Evolutionary conservation across 768 basidiomycete species (phyloP), one percentile per base, ranked within the genome.

Genomic region (Tulasnella sp.): DNA sequence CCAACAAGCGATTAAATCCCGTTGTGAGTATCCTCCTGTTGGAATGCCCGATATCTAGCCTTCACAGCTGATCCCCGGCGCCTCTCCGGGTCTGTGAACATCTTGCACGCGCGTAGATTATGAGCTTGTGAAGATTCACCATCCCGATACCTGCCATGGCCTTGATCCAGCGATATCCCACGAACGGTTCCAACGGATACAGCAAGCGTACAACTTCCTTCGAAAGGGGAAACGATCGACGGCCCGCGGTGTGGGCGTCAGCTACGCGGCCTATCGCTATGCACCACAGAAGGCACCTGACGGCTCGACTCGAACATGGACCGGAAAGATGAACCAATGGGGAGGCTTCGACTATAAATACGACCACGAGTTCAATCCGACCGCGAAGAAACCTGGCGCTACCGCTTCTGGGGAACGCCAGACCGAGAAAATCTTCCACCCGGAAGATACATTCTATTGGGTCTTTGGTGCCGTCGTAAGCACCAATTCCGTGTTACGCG

Each of bases 121-220:
- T 83, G 93, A 94, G 81, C 92, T 94, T 71, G 93, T 94, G 42
- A 88, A 91, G 56, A 87, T 93, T 79, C 93, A 94, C 84, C 93
- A 94, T 84, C 93, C 93, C 3, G 93, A 94, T 84, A 91, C 92
- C 58, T 86, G 58, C 56, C 36, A 48, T 31, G 78, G 73, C 8
- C 36, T 34, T 9, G 36, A 68, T 31, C 71, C 78, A 48, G 44
- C 87, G 3, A 89, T 89, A 4, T 34, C 46, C 1, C 91, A 93
- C 82, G 87, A 88, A 8, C 91, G 89, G 16, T 94, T 94, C 82
- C 91, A 91, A 82, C 87, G 91, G 3, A 92, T 94, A 81, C 88
- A 89, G 38, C 84, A 88, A 21, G 93, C 93, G 18, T 94, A 94
- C 81, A 91, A 92, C 78, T 82, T 86, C 24, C 87, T 94, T 27